Evolutionary conservation across 2,329 filamentous ascomycete species (phyloP).

Genomic region (Cryphonectria nitschkei): DNA sequence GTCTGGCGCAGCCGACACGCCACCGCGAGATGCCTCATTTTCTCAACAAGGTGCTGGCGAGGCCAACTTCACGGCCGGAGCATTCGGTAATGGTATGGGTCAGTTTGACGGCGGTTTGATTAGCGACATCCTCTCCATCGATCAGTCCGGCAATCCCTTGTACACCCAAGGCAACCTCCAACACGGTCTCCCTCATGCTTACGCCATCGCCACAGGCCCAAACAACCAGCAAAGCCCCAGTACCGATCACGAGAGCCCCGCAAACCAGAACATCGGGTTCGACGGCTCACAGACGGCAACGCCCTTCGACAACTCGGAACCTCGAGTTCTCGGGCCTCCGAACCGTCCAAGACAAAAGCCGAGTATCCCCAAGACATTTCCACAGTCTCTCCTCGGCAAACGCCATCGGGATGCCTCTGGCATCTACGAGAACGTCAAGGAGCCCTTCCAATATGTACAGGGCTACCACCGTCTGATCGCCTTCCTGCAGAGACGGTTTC

Average conservation of each 20-base stretch:
- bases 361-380: conserved; percentile 47
- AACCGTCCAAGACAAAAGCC: conserved; percentile 50
- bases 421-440: conserved; percentile 87
- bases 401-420: conserved; percentile 74
- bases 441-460: conserved; percentile 88
- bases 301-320: conserved; percentile 35
- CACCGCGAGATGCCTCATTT: conserved; percentile 63
- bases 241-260: conserved; percentile 66
- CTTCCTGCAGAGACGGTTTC: conserved; percentile 78
- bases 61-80: conserved; percentile 47
- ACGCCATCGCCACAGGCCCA: conserved; percentile 66
- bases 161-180: conserved; percentile 63
- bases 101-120: conserved; percentile 55
- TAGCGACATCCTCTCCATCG: conserved; percentile 57
- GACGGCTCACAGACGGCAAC: conserved; percentile 58
- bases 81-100: conserved; percentile 56
- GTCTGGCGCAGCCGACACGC: conserved; percentile 81
- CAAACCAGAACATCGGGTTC: conserved; percentile 53
- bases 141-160: conserved; percentile 50
- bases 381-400: conserved; percentile 59
- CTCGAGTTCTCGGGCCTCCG: conserved; percentile 32
- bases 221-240: conserved; percentile 66
- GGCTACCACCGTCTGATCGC: conserved; percentile 89
- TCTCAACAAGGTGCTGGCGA: conserved; percentile 44
- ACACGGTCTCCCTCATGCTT: conserved; percentile 66